Base-by-base conservation (phyloP, 768 basidiomycete species). In the Podaxis sp. region DNA sequence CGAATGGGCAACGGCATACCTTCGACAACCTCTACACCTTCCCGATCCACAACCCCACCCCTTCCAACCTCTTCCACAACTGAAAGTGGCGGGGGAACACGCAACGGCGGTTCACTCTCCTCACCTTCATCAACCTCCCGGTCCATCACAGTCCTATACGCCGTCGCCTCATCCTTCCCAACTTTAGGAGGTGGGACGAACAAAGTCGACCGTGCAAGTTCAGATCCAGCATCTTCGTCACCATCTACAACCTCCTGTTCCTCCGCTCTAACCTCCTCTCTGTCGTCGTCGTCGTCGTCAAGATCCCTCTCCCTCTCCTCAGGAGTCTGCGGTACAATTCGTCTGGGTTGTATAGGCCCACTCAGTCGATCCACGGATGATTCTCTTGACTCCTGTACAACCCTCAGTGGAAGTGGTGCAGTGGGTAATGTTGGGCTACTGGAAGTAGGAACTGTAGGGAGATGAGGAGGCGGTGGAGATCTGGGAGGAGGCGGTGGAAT, bases 161-260 rank as follows among this genome's bases (percentile, higher is more conserved):
- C 63, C 7, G 53, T 27, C 1, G 55, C 56, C 22, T 64, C 61
- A 50, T 65, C 43, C 43, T 7, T 46, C 43, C 43, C 55, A 11
- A 53, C 64, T 36, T 61, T 58, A 27, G 72, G 72, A 52, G 74
- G 74, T 22, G 70, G 73, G 40, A 74, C 66, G 51, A 73, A 70
- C 7, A 72, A 53, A n/a, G 70, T 70, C 7, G 71, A 69, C 2
- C 61, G 63, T 6, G 72, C 67, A 4, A 71, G 63, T 17, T 46
- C 43, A 19, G 43, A 46, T 17, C 19, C 43, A 46, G 17, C 6
- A 19, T 46, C 43, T 46, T 46, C 43, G 17, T n/a, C n/a, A n/a
- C 6, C 43, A 17, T 7, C 43, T 46, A 19, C n/a, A 19, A 33
- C 33, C 65, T 0, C 64, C 57, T 17, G 9, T 17, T 38, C 17